A percentile compares a stretch with the other conserved stretches of the same genome.
phyloP scores from a whole-genome alignment of 2,329 filamentous ascomycete genomes.

The Plenodomus biglobosus region DNA sequence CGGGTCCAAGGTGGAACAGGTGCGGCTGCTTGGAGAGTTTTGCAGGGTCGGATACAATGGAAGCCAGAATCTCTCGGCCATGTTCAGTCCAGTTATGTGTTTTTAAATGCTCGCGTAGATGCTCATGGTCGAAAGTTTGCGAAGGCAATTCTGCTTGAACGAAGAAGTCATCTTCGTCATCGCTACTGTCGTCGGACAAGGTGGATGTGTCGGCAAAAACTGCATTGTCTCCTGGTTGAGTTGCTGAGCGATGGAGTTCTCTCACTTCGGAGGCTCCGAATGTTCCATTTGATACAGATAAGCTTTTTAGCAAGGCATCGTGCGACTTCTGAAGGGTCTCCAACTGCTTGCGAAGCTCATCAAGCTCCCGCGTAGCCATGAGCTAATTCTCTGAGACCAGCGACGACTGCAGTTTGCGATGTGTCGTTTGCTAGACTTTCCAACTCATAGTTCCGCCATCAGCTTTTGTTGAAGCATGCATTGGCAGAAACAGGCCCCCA shows the following conservation, averaged over 20 bases:
- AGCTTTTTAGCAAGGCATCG: slow-evolving; percentile 32
- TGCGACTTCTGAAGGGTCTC: slow-evolving; percentile 38
- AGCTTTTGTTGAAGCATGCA: neutral
- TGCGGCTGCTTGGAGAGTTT: slow-evolving; percentile 48
- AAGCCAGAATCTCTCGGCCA: slow-evolving; percentile 46
- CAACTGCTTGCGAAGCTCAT: slow-evolving; percentile 37
- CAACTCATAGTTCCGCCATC: neutral
- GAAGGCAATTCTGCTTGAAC: slow-evolving; percentile 46
- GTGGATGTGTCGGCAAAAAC: slow-evolving; percentile 40
- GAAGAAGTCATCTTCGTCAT: slow-evolving; percentile 42
- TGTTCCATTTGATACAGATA: slow-evolving; percentile 31
- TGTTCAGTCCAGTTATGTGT: slow-evolving; percentile 48
- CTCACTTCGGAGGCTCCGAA: slow-evolving; percentile 29
- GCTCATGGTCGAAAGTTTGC: slow-evolving; percentile 48
- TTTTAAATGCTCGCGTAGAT: slow-evolving; percentile 50
- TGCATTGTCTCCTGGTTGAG: slow-evolving; percentile 25
- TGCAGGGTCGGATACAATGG: slow-evolving; percentile 48
- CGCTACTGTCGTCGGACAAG: slow-evolving; percentile 39
- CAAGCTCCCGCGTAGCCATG: slow-evolving; percentile 34
- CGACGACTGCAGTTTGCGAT: neutral
- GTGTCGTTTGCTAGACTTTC: slow-evolving; percentile 2
- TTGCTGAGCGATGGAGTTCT: slow-evolving; percentile 24
- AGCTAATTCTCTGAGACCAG: neutral
- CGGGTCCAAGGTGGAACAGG: slow-evolving; percentile 48
- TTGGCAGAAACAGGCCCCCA: slow-evolving; percentile 15